Conservation (phyloP, 345 rosid species). For the Toxicodendron radicans region DNA sequence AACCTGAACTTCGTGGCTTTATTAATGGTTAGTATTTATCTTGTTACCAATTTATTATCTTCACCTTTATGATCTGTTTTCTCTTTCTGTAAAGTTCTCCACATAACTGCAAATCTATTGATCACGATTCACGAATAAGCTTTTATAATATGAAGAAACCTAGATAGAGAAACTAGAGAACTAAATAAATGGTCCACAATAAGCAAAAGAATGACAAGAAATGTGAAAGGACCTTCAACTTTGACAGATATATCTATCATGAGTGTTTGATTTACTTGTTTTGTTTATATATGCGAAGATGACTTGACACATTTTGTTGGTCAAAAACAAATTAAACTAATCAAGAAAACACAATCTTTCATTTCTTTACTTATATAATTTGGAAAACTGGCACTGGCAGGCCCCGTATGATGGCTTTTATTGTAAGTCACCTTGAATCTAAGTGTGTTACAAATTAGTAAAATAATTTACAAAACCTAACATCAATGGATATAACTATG, state of each 20-base stretch:
- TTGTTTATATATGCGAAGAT: not conserved
- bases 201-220: not conserved
- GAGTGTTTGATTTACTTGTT: not conserved
- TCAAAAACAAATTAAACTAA: too few species aligned
- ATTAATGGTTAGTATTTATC: not conserved
- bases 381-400: not conserved
- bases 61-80: not conserved
- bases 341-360: not conserved
- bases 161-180: not conserved
- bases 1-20: not conserved
- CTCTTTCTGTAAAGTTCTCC: not conserved
- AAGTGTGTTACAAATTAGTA: too few species aligned
- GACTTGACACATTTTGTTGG: not conserved
- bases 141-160: not conserved
- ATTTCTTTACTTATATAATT: too few species aligned
- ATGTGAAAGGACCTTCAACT: not conserved
- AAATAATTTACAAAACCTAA: too few species aligned
- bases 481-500: too few species aligned
- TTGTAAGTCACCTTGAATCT: too few species aligned
- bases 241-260: not conserved
- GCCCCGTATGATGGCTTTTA: not conserved
- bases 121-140: not conserved
- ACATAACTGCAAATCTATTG: not conserved
- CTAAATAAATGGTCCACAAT: not conserved
- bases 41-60: not conserved